Conservation (phyloP, 129 eudicot genomes). For the Helianthus tuberosus region DNA sequence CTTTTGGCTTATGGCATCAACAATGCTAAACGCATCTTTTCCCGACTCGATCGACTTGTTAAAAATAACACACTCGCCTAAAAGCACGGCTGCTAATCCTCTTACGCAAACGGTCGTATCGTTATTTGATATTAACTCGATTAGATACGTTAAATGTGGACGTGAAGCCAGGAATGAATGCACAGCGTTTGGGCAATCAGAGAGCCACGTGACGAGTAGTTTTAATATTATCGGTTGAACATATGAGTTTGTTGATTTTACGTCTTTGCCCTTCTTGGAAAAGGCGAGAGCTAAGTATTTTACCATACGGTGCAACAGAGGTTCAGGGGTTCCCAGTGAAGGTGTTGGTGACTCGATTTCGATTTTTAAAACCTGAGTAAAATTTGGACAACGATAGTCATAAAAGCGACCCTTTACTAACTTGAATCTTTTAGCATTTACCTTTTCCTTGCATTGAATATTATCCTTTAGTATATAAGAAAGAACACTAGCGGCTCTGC, state of each 20-base stretch:
- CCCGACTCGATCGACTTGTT: slow-evolving; percentile 52
- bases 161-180: slow-evolving; percentile 71
- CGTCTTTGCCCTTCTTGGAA: slow-evolving; percentile 66
- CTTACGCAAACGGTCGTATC: slow-evolving; percentile 55
- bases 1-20: slow-evolving; percentile 82
- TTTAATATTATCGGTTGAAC: slow-evolving; percentile 71
- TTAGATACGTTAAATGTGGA: slow-evolving; percentile 73
- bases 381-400: neutral
- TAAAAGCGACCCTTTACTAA: neutral
- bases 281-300: slow-evolving; percentile 88
- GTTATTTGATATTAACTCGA: slow-evolving; percentile 63
- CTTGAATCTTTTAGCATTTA: slow-evolving; percentile 19
- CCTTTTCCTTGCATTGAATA: slow-evolving; percentile 82
- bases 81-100: slow-evolving; percentile 75
- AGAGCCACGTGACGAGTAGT: slow-evolving; percentile 82
- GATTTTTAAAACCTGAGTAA: slow-evolving; percentile 69
- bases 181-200: slow-evolving; percentile 76
- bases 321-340: slow-evolving; percentile 71
- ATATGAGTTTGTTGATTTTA: slow-evolving; percentile 48
- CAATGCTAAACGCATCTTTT: slow-evolving; percentile 64
- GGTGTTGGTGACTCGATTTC: slow-evolving; percentile 67
- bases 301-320: slow-evolving; percentile 81
- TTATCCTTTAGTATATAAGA: slow-evolving; percentile 84
- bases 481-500: slow-evolving; percentile 95
- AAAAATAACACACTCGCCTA: slow-evolving; percentile 76